Evolutionary conservation across 225 moss, liverwort and hornwort genomes (phyloP).

Genomic region (Straminergon stramineum): DNA sequence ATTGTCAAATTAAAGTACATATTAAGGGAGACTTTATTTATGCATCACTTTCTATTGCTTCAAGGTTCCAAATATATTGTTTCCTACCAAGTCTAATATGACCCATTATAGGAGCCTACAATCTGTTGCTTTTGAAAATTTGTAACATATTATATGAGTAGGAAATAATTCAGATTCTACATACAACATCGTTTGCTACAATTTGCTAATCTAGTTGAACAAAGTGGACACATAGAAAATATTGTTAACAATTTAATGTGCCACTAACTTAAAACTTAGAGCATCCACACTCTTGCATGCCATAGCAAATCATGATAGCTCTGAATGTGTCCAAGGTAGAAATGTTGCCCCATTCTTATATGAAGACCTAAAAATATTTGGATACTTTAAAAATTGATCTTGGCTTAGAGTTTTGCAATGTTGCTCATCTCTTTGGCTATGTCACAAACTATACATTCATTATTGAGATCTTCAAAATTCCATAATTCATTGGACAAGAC

Average conservation of each 20-base stretch:
- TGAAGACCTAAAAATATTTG: background rate
- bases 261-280: background rate
- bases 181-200: background rate
- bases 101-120: background rate
- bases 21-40: rapidly evolving
- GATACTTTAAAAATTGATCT: background rate
- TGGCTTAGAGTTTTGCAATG: background rate
- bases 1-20: background rate
- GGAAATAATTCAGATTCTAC: background rate
- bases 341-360: background rate
- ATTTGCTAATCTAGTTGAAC: background rate
- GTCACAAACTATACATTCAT: background rate
- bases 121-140: background rate
- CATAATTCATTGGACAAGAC: background rate
- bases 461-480: background rate
- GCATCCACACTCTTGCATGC: rapidly evolving
- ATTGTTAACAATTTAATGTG: background rate
- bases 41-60: background rate
- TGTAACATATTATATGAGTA: background rate
- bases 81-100: background rate
- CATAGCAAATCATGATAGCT: background rate
- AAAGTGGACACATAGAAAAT: rapidly evolving
- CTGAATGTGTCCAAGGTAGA: rapidly evolving
- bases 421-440: background rate
- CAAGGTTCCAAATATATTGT: background rate